Conservation (phyloP, 257 asterid species). For the Solanum acaule region DNA sequence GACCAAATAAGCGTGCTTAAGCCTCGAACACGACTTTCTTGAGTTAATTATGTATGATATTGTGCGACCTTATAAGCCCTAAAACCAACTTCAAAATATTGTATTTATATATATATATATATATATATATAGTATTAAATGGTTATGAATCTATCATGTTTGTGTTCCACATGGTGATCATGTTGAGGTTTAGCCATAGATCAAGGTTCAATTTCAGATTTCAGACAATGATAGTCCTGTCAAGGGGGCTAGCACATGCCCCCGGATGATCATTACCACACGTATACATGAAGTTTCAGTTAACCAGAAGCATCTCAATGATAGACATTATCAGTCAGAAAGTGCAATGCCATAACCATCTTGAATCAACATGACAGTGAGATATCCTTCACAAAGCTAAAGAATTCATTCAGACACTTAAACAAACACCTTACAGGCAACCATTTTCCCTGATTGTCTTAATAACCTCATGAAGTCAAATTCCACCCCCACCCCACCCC, state of each 20-base stretch:
- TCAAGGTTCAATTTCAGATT: background rate
- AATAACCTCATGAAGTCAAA: background rate
- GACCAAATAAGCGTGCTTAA: too few species aligned
- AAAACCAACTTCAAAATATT: background rate
- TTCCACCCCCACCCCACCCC: too few species aligned
- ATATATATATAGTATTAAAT: background rate
- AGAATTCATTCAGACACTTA: background rate
- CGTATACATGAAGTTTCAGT: background rate
- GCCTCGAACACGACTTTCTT: background rate
- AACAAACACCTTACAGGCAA: background rate
- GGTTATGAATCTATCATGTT: background rate
- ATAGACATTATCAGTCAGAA: background rate
- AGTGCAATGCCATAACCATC: background rate
- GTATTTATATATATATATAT: background rate
- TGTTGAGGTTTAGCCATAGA: background rate
- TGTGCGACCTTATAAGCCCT: background rate
- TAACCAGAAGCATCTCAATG: background rate
- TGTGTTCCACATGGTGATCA: background rate
- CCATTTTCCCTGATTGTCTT: background rate
- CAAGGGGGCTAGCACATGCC: background rate
- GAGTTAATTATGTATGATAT: background rate
- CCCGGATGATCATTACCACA: background rate
- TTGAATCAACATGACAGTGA: background rate
- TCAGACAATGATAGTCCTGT: background rate
- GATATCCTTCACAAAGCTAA: background rate